Evolutionary conservation across 768 basidiomycete genomes (phyloP).

Genomic region (Leccinum disarticulatum): DNA sequence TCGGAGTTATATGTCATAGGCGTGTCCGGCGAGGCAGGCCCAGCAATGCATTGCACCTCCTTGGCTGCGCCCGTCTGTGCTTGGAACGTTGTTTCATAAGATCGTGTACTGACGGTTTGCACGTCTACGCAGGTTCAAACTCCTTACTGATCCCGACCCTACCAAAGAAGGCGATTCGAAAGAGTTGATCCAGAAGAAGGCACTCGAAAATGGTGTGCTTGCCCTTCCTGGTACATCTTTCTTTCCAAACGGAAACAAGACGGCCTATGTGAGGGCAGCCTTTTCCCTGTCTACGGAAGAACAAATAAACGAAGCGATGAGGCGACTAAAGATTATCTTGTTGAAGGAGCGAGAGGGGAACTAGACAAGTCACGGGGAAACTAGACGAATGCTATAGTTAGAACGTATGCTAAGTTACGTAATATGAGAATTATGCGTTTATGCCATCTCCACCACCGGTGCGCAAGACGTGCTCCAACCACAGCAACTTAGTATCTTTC

Average conservation of each 20-base stretch:
- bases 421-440: neutral
- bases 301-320: conserved; percentile 73
- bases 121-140: conserved; percentile 59
- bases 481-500: too few species aligned
- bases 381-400: neutral
- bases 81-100: conserved; percentile 6
- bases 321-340: conserved; percentile 50
- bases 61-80: conserved; percentile 7
- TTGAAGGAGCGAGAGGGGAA: conserved; percentile 23
- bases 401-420: neutral
- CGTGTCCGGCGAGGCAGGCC: conserved; percentile 5
- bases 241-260: conserved; percentile 66
- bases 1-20: conserved; percentile 7
- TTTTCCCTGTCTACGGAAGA: conserved; percentile 70
- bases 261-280: conserved; percentile 76
- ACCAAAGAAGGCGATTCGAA: conserved; percentile 63
- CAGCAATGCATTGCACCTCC: conserved; percentile 1
- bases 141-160: conserved; percentile 42
- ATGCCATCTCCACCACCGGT: neutral
- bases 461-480: too few species aligned
- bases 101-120: conserved; percentile 19
- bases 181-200: conserved; percentile 67
- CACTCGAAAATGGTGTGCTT: conserved; percentile 81
- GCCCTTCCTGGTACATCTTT: conserved; percentile 86
- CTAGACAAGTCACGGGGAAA: neutral